Conservation (phyloP, 176 grass and related monocot genomes). For the Hyparrhenia diplandra region DNA sequence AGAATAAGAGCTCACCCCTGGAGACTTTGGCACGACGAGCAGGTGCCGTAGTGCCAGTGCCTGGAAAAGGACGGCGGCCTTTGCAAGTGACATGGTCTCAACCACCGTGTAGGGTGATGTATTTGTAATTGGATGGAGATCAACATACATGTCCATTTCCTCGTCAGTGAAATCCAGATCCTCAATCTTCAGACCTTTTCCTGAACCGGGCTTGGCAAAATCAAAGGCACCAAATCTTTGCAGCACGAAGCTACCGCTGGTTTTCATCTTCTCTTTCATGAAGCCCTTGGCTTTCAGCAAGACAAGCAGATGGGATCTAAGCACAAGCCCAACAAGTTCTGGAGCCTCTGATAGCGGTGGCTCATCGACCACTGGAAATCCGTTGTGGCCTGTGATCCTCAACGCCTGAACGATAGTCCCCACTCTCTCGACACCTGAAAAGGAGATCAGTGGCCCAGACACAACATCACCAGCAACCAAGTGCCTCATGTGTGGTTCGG, state of each 20-base stretch:
- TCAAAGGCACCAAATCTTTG: slow-evolving; percentile 56
- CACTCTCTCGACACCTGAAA: slow-evolving; percentile 79
- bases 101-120: slow-evolving; percentile 86
- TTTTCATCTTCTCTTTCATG: slow-evolving; percentile 60
- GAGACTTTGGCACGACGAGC: slow-evolving; percentile 82
- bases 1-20: slow-evolving; percentile 60
- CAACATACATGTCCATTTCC: slow-evolving; percentile 88
- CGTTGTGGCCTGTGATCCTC: slow-evolving; percentile 83
- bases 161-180: slow-evolving; percentile 73
- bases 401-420: slow-evolving; percentile 61
- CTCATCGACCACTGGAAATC: slow-evolving; percentile 87
- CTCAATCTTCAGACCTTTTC: slow-evolving; percentile 78
- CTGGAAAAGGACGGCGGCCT: slow-evolving; percentile 78
- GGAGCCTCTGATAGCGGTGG: slow-evolving; percentile 66
- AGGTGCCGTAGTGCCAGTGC: slow-evolving; percentile 78
- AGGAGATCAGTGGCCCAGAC: slow-evolving; percentile 59
- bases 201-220: slow-evolving; percentile 76
- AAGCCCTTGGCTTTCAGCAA: slow-evolving; percentile 67
- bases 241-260: slow-evolving; percentile 41
- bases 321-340: slow-evolving; percentile 73
- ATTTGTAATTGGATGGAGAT: slow-evolving; percentile 82
- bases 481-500: slow-evolving; percentile 76
- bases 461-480: slow-evolving; percentile 75
- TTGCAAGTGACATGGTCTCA: slow-evolving; percentile 90
- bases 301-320: slow-evolving; percentile 79